phyloP scores from a whole-genome alignment of 202 grass and related monocot species.

The Musa balbisiana region DNA sequence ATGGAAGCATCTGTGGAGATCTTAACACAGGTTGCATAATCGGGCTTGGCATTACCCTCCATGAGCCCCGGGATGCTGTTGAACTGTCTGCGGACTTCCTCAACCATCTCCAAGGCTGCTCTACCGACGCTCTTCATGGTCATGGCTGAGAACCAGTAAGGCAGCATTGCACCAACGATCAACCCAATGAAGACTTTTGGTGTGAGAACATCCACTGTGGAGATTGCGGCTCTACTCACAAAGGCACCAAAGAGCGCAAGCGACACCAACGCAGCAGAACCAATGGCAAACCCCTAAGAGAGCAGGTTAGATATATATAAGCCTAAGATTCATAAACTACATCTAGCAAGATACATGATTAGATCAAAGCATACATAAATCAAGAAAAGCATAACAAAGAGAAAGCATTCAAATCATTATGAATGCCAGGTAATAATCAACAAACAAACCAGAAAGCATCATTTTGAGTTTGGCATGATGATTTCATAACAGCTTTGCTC shows the following conservation, averaged over 20 bases:
- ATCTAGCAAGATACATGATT: neutral
- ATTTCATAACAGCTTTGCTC: no score
- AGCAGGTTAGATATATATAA: neutral
- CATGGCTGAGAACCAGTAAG: constrained; percentile 23
- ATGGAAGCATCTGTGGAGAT: constrained; percentile 15
- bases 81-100: constrained; percentile 21
- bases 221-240: constrained; percentile 14
- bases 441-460: no score
- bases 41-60: constrained; percentile 8
- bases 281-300: constrained; percentile 14
- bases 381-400: neutral
- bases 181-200: constrained; percentile 18
- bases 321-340: neutral
- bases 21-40: constrained; percentile 17
- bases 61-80: constrained; percentile 15
- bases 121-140: constrained; percentile 23
- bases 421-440: no score
- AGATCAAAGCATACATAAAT: neutral
- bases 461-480: no score
- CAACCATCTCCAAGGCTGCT: constrained; percentile 19
- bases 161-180: constrained; percentile 20
- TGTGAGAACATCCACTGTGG: constrained; percentile 18
- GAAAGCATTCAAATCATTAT: no score
- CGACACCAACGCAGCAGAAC: constrained; percentile 19
- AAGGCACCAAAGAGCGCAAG: constrained; percentile 16